Conservation (phyloP, 192 early-diverging fungal species). For the Linnemannia hyalina region DNA sequence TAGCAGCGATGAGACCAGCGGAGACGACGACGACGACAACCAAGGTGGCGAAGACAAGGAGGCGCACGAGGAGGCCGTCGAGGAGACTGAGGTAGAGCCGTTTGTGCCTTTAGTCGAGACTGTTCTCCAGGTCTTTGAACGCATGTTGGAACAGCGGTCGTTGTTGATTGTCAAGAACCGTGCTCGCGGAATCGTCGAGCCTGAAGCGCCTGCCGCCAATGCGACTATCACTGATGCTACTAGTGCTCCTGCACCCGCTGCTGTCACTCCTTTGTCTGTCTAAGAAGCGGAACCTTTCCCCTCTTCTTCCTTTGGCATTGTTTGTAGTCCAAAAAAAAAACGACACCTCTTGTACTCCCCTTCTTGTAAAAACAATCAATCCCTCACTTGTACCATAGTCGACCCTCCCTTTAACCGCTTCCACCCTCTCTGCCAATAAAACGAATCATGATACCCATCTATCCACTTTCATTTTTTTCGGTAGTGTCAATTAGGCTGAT, state of each 20-base stretch:
- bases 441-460: background rate
- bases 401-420: background rate
- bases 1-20: background rate
- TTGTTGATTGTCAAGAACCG: slow-evolving; percentile 51
- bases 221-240: background rate
- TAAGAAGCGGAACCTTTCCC: background rate
- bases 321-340: background rate
- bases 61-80: background rate
- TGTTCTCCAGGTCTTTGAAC: slow-evolving; percentile 45
- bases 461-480: background rate
- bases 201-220: slow-evolving; percentile 2
- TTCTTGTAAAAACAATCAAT: background rate
- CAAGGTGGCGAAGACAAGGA: background rate
- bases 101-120: slow-evolving; percentile 39
- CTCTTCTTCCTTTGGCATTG: background rate
- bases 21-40: background rate
- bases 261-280: background rate
- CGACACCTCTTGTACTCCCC: background rate
- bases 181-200: slow-evolving; percentile 32
- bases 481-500: no score
- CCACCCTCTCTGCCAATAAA: background rate
- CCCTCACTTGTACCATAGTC: background rate
- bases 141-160: slow-evolving; percentile 44
- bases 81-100: background rate
- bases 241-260: background rate